These are phyloP conservation scores for Zygnema circumcarinatum DNA, from an alignment of 139 green algal species.

Conservation along the genomic window DNA sequence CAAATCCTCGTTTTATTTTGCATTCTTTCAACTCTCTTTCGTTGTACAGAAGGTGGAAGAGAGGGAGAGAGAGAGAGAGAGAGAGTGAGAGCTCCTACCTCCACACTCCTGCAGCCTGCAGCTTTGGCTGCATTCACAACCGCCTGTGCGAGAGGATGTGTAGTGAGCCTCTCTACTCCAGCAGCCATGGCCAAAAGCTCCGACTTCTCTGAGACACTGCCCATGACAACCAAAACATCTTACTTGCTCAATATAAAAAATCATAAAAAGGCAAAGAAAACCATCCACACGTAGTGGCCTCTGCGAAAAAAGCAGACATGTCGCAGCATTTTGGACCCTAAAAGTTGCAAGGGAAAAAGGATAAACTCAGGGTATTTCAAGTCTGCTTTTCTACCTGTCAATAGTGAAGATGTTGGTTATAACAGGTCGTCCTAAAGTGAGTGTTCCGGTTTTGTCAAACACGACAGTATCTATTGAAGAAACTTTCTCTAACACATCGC, in stretches of 20 bases:
- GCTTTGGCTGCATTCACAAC: slow-evolving; percentile 33
- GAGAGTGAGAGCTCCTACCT: too few species aligned
- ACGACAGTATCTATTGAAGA: slow-evolving; percentile 75
- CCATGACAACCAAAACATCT: too few species aligned
- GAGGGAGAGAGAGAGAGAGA: too few species aligned
- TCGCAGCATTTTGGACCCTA: too few species aligned
- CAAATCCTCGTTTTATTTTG: background rate
- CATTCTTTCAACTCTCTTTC: background rate
- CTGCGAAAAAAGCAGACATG: too few species aligned
- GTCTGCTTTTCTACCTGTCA: too few species aligned
- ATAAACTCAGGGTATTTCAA: too few species aligned
- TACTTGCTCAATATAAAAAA: too few species aligned
- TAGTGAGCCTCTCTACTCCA: slow-evolving; percentile 74
- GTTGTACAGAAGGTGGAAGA: background rate
- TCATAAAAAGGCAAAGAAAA: too few species aligned
- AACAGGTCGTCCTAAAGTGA: slow-evolving; percentile 78
- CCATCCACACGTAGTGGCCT: too few species aligned
- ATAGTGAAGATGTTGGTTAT: slow-evolving; percentile 45
- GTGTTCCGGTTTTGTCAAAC: slow-evolving; percentile 97
- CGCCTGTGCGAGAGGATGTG: slow-evolving; percentile 86
- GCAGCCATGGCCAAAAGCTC: slow-evolving; percentile 77
- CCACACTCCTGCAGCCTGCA: background rate
- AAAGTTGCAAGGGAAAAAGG: too few species aligned
- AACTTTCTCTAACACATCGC: slow-evolving; percentile 87
- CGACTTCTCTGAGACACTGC: background rate